Conservation (phyloP, 441 rosid species). For the Gossypium lobatum region DNA sequence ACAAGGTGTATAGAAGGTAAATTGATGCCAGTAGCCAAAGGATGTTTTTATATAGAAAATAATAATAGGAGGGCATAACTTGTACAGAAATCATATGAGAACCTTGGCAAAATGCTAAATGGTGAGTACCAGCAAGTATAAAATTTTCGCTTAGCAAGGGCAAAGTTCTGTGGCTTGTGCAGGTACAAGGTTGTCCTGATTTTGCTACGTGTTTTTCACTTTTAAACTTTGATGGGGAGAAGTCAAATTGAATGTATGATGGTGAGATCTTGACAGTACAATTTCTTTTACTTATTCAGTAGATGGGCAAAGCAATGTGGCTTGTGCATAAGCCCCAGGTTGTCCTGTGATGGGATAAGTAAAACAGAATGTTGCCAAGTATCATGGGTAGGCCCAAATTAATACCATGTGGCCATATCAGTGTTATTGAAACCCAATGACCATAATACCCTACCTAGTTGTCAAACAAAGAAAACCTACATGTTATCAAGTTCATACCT, state of each 20-base stretch:
- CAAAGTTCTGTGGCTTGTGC: background rate
- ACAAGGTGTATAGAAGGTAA: background rate
- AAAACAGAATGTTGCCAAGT: background rate
- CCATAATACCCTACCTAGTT: background rate
- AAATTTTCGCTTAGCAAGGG: background rate
- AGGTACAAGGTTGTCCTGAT: background rate
- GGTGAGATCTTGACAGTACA: background rate
- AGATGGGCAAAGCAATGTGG: background rate
- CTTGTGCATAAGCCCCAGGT: background rate
- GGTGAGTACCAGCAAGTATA: background rate
- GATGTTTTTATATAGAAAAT: background rate
- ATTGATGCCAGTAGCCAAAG: background rate
- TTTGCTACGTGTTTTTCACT: background rate
- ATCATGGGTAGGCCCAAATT: background rate
- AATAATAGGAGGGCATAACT: background rate
- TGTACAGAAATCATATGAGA: background rate
- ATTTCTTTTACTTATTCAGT: background rate
- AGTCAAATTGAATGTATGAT: background rate
- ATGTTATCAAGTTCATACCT: slow-evolving; percentile 43
- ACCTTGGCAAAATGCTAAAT: background rate
- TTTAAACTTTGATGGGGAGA: background rate
- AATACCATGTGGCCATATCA: background rate
- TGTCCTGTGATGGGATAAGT: background rate
- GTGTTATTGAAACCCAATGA: background rate
- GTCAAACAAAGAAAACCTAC: background rate